Conservation (phyloP, 140 eudicot species). For the Ambrosia hybrid region DNA sequence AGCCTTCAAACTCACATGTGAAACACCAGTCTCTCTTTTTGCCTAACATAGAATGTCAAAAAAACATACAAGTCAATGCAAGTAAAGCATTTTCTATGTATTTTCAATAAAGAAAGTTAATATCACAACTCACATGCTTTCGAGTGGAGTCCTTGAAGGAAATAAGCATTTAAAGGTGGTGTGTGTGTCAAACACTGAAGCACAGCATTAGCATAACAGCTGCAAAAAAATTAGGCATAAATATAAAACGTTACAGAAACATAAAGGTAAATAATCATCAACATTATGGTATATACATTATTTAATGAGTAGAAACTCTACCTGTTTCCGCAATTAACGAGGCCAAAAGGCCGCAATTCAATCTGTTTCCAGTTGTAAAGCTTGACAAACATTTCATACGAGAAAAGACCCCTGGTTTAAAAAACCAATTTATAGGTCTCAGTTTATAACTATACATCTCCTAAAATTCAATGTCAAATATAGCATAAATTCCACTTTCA, state of each 20-base stretch:
- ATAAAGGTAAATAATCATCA: background rate
- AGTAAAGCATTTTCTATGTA: background rate
- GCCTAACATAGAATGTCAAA: conserved; percentile 47
- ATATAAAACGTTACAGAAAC: background rate
- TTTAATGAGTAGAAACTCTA: background rate
- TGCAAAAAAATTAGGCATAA: conserved; percentile 41
- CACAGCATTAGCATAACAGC: conserved; percentile 97
- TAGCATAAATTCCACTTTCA: background rate
- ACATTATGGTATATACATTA: background rate
- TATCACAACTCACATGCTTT: conserved; percentile 59
- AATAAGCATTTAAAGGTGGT: conserved; percentile 79
- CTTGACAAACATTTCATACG: conserved; percentile 80
- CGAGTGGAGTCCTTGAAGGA: conserved; percentile 84
- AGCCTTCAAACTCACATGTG: conserved; percentile 75
- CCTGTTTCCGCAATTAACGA: conserved; percentile 93
- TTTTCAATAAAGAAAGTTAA: background rate
- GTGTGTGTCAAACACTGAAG: conserved; percentile 92
- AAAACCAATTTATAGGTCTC: conserved; percentile 2
- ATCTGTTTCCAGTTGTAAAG: conserved; percentile 73
- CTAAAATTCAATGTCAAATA: background rate
- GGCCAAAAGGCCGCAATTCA: conserved; percentile 76
- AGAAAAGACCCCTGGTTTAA: conserved; percentile 60
- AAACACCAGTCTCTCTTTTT: conserved; percentile 77
- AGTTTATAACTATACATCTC: background rate
- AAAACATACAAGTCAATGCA: background rate